Conservation (phyloP, 2,329 filamentous ascomycete genomes). For the Verticillium klebahnii region DNA sequence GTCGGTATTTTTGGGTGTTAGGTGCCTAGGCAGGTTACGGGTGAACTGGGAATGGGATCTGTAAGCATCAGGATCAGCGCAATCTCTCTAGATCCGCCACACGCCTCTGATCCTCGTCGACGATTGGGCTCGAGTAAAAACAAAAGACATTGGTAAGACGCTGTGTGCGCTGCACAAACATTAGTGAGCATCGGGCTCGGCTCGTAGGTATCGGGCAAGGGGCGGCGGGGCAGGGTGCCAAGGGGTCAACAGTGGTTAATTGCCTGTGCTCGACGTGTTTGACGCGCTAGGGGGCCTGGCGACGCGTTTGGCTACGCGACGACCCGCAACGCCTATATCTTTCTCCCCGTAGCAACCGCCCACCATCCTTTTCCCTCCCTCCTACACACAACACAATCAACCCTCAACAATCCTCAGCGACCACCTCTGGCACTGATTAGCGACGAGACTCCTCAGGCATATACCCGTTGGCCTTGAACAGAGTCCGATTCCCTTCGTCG, state of each 20-base stretch:
- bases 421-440: not conserved
- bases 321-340: constrained; percentile 10
- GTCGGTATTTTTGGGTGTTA: no score
- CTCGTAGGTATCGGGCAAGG: not conserved
- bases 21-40: not conserved
- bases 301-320: constrained; percentile 29
- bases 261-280: constrained; percentile 14
- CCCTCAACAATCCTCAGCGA: not conserved
- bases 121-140: not conserved
- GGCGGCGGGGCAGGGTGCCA: not conserved
- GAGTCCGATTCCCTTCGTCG: not conserved
- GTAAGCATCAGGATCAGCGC: not conserved
- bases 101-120: not conserved
- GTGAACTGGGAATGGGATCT: not conserved
- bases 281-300: constrained; percentile 21
- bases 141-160: not conserved
- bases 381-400: constrained; percentile 3
- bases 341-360: constrained; percentile 1
- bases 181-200: not conserved
- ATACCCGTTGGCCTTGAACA: not conserved
- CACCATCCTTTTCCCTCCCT: constrained; percentile 12
- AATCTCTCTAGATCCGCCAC: not conserved
- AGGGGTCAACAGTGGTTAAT: not conserved
- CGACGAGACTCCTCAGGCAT: not conserved
- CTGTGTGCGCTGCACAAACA: not conserved